phyloP scores from a whole-genome alignment of 345 rosid species.

The Hibiscus mutabilis region DNA sequence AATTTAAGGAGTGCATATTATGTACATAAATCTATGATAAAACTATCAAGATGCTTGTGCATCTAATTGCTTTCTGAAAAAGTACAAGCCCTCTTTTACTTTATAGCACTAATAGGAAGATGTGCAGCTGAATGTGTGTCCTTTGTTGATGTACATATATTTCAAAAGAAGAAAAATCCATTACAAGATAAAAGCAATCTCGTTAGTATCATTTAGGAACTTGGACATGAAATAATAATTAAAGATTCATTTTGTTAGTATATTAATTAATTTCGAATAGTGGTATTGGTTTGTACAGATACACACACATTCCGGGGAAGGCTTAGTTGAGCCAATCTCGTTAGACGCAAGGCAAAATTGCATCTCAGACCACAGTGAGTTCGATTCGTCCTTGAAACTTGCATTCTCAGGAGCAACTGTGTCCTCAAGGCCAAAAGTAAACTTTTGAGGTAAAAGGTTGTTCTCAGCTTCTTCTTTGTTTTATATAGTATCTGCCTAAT shows the following conservation, averaged over 20 bases:
- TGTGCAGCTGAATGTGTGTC: not conserved
- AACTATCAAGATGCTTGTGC: not conserved
- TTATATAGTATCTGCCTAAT: not conserved
- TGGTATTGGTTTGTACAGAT: not conserved
- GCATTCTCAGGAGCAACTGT: not conserved
- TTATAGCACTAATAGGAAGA: not conserved
- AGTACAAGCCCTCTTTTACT: not conserved
- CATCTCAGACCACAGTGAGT: not conserved
- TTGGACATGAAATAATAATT: not conserved
- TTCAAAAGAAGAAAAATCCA: not conserved
- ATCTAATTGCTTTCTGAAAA: not conserved
- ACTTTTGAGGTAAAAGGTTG: not conserved
- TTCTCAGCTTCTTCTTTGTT: not conserved
- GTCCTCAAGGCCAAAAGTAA: not conserved
- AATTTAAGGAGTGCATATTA: not conserved
- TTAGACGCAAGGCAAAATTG: not conserved
- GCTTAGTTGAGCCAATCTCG: not conserved
- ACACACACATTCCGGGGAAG: not conserved
- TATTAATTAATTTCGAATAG: too few relatives aligned
- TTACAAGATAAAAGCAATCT: not conserved
- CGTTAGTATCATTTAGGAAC: not conserved
- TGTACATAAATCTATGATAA: not conserved
- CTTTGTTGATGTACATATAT: not conserved
- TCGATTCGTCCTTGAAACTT: not conserved
- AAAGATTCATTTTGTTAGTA: not conserved